A percentile compares a stretch with the other conserved stretches of the same genome.
These are phyloP conservation scores for Cercophora scortea DNA, from an alignment of 495 filamentous ascomycete species.

Conservation along the genomic window DNA sequence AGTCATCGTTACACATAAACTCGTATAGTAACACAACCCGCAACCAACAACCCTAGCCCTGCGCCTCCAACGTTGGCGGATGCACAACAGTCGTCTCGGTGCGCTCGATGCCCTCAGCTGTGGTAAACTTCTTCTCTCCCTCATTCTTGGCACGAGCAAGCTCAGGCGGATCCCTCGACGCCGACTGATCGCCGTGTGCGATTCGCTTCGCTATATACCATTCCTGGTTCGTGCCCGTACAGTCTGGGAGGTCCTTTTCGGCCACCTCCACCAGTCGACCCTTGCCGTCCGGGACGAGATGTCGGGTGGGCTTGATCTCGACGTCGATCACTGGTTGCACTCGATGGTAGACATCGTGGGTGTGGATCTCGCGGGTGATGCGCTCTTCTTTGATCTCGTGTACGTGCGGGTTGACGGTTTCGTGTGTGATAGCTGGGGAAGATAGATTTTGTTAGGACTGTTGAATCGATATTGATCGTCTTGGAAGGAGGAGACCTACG, in stretches of 20 bases:
- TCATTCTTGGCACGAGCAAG: too few species aligned
- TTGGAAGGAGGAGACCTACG: conserved; percentile 8
- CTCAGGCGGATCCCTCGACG: too few species aligned
- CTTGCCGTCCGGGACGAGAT: conserved; percentile 9
- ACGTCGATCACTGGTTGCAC: conserved; percentile 46
- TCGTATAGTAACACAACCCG: too few species aligned
- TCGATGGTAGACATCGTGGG: conserved; percentile 44
- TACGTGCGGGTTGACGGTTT: conserved; percentile 34
- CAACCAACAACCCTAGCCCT: too few species aligned
- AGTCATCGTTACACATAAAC: too few species aligned
- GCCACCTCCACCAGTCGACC: not conserved
- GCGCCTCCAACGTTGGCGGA: not conserved
- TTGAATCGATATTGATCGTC: not conserved
- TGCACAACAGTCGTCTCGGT: not conserved
- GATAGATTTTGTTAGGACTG: not conserved
- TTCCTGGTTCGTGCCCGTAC: not conserved
- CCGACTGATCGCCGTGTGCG: not conserved
- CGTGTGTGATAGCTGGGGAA: conserved; percentile 44
- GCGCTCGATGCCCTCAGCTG: not conserved
- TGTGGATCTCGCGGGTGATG: conserved; percentile 50
- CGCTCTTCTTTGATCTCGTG: conserved; percentile 43
- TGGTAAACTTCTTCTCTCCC: not conserved
- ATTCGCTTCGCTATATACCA: not conserved
- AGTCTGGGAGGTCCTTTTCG: not conserved
- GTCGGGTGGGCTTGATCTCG: conserved; percentile 23